phyloP scores from a whole-genome alignment of 768 basidiomycete species.

The Lentinula sp. region DNA sequence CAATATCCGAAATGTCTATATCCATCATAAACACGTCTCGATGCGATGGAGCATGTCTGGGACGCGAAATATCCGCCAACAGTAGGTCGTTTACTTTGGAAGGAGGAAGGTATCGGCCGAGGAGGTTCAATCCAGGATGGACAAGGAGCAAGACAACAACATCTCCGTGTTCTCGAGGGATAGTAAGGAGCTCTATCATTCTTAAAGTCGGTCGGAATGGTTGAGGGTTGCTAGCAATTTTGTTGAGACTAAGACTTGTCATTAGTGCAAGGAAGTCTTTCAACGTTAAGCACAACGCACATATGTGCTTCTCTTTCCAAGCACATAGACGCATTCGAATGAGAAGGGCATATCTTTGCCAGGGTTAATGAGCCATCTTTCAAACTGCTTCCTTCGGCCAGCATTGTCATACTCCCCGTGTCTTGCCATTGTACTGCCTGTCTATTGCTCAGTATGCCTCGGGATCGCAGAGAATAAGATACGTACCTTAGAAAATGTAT shows the following conservation, averaged over 20 bases:
- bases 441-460: slow-evolving; percentile 2
- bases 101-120: slow-evolving; percentile 66
- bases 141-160: slow-evolving; percentile 66
- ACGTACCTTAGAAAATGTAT: slow-evolving; percentile 62
- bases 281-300: slow-evolving; percentile 30
- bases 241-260: slow-evolving; percentile 34
- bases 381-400: slow-evolving; percentile 64
- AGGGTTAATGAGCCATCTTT: slow-evolving; percentile 66
- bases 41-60: slow-evolving; percentile 34
- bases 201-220: slow-evolving; percentile 47
- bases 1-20: slow-evolving; percentile 33
- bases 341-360: slow-evolving; percentile 59
- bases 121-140: slow-evolving; percentile 63
- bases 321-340: slow-evolving; percentile 56
- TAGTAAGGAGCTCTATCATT: slow-evolving; percentile 60
- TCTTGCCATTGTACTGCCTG: slow-evolving; percentile 66
- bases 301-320: slow-evolving; percentile 71
- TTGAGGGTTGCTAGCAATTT: slow-evolving; percentile 42
- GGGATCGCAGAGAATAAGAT: neutral
- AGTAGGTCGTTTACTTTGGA: slow-evolving; percentile 63
- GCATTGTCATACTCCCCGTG: slow-evolving; percentile 63
- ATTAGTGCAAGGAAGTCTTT: neutral
- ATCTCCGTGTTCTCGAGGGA: slow-evolving; percentile 60
- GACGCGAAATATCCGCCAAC: slow-evolving; percentile 45
- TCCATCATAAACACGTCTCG: slow-evolving; percentile 47